Evolutionary conservation across 768 basidiomycete species (phyloP), one percentile per base, ranked within the genome.

Genomic region (Phylloporus rhodoxanthus): DNA sequence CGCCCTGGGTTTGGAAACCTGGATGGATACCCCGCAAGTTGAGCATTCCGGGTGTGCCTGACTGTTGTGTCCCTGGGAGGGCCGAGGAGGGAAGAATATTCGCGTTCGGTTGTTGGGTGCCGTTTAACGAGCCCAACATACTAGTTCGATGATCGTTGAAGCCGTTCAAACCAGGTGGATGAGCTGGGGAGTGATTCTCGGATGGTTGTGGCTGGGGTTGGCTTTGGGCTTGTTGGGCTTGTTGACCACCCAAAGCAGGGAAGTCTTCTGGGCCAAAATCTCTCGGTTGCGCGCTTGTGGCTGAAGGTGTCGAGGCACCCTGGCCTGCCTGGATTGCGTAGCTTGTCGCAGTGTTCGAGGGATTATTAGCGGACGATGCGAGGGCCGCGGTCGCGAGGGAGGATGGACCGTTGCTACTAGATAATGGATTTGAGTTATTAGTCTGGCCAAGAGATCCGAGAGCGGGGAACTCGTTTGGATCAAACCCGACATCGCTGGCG

Each of bases 401-500:
- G 25, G 66, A 62, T 36, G 65, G 63, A 17, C 60, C 57, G 41
- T 62, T 70, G 32, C 67, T 72, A 41, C 60, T 69, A 11, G 64
- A 51, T 34, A 68, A 62, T 37, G 68, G 70, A 57, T 69, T 74
- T 37, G 62, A 72, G 57, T 53, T 70, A 37, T 65, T 71, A 43
- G 70, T 72, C 52, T 73, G 76, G 13, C 77, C 75, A 37, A 83
- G 82, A 34, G 77, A 73, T 28, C 89, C 89, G 17, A 91, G 78
- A 13, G 87, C 88, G n/a, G 89, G 89, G 58, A 91, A 90, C 68
- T 90, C 89, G 61, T 87, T 89, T 28, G 82, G 87, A 72, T 91
- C 89, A 33, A 90, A 79, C 17, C 83, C 85, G 51, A 87, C 82
- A 62, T 90, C 88, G 65, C 78, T 84, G 29, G 79, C 72, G 23